A percentile compares a stretch with the other conserved stretches of the same genome.
These are phyloP conservation scores for Stagonosporopsis chrysanthemi DNA, from an alignment of 2,329 filamentous ascomycete species.

Conservation along the genomic window DNA sequence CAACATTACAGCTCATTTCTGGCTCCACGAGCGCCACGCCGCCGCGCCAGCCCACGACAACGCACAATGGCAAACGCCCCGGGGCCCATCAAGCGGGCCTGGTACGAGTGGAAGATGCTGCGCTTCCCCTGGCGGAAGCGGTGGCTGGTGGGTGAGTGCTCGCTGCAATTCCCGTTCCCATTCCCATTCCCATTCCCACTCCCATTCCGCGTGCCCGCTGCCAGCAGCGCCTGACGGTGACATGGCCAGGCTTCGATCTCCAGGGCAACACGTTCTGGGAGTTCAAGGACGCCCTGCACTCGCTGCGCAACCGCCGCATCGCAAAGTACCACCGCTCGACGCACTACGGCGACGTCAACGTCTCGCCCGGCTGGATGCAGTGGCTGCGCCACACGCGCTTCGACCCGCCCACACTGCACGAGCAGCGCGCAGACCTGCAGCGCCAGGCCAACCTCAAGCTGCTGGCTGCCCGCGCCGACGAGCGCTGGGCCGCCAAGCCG, in stretches of 20 bases:
- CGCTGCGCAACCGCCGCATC: conserved; percentile 64
- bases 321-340: conserved; percentile 62
- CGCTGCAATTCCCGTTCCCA: too few relatives aligned
- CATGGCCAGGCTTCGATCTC: conserved; percentile 62
- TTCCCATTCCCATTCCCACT: too few relatives aligned
- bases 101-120: conserved; percentile 69
- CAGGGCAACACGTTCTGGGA: conserved; percentile 72
- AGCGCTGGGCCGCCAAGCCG: conserved; percentile 66
- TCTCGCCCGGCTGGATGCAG: conserved; percentile 72
- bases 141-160: conserved; percentile 62
- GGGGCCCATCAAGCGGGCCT: conserved; percentile 55
- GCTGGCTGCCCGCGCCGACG: conserved; percentile 66
- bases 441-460: conserved; percentile 66
- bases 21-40: not conserved
- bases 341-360: conserved; percentile 66
- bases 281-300: conserved; percentile 65
- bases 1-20: not conserved
- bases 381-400: conserved; percentile 70
- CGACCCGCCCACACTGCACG: conserved; percentile 63
- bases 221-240: not conserved
- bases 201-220: not conserved
- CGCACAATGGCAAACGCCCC: conserved; percentile 49
- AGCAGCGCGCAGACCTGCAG: conserved; percentile 65
- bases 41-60: conserved; percentile 8
- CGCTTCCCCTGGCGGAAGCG: conserved; percentile 68